phyloP scores from a whole-genome alignment of 495 filamentous ascomycete species.

The Tuber microsphaerosporum region DNA sequence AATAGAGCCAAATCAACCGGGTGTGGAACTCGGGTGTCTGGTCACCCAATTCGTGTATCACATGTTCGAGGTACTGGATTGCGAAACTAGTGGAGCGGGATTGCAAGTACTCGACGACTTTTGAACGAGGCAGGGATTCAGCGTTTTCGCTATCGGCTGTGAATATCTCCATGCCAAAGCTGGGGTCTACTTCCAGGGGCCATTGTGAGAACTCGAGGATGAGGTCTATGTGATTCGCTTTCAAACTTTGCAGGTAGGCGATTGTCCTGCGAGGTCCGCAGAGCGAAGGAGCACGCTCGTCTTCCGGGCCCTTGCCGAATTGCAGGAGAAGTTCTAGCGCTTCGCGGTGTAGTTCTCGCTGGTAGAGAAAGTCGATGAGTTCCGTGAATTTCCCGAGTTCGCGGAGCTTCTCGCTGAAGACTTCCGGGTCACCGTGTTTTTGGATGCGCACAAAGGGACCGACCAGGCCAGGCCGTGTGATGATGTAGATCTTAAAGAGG shows the following conservation, averaged over 20 bases:
- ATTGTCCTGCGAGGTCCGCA: conserved; percentile 78
- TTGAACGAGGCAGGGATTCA: conserved; percentile 72
- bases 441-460: conserved; percentile 88
- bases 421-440: conserved; percentile 94
- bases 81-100: conserved; percentile 62
- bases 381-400: conserved; percentile 86
- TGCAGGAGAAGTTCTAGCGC: conserved; percentile 74
- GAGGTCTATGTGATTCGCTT: conserved; percentile 79
- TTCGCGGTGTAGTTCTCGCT: conserved; percentile 84
- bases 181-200: conserved; percentile 65
- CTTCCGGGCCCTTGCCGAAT: conserved; percentile 69
- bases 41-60: conserved; percentile 81
- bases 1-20: conserved; percentile 65
- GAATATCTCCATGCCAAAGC: conserved; percentile 91
- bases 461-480: conserved; percentile 71
- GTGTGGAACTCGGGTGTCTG: conserved; percentile 81
- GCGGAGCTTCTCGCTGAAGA: conserved; percentile 85
- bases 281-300: conserved; percentile 59
- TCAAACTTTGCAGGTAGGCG: conserved; percentile 79
- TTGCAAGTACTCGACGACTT: conserved; percentile 66
- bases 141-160: conserved; percentile 90
- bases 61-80: conserved; percentile 80
- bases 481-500: conserved; percentile 89
- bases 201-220: conserved; percentile 87
- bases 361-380: conserved; percentile 91